Evolutionary conservation across 73 alveolate genomes (phyloP), one percentile per base, ranked within the genome.

Genomic region (Paramecium biaurelia): DNA sequence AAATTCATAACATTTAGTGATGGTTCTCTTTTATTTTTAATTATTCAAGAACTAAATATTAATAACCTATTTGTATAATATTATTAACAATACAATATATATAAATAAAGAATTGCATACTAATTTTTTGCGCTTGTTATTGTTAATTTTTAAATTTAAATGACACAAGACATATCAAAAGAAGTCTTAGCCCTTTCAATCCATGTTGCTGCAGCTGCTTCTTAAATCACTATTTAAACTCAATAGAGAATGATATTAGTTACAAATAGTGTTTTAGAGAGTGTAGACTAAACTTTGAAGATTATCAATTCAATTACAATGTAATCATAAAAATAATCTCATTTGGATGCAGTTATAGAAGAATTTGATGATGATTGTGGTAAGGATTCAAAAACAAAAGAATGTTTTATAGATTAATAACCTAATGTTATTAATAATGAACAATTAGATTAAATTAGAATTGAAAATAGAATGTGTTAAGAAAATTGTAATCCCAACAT

Each of bases 131-230:
- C 24, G 45, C 45, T 63, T 63, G 47, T 63, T 63, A 63, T 63
- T 63, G 84, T 63, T 63, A 30, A 7, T 63, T 63, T 63, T 63
- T 63, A 63, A 63, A 63, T 63, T 63, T 63, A 63, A 63, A 63
- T 30, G 45, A 53, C 68, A 26, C 45, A 32, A 32, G 49, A 63
- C 84, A 63, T 63, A 7, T 32, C 84, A 63, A 72, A 72, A 53
- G 86, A 72, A 34, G 58, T 72, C 1, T 26, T 37, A 3, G 86
- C 86, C 4, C 56, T 72, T 15, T 72, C 86, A 5, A 30, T 72
- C n/a, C 86, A 72, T 34, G 86, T 72, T 9, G 58, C 58, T 15
- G 86, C 86, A 11, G 53, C 86, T 28, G 56, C 59, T 28, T 32
- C 59, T 11, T 23, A 9, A 21, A 42, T 72, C 32, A 26, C 45